Conservation (phyloP, 108 stramenopile species). For the Chaetoceros tenuissimus region DNA sequence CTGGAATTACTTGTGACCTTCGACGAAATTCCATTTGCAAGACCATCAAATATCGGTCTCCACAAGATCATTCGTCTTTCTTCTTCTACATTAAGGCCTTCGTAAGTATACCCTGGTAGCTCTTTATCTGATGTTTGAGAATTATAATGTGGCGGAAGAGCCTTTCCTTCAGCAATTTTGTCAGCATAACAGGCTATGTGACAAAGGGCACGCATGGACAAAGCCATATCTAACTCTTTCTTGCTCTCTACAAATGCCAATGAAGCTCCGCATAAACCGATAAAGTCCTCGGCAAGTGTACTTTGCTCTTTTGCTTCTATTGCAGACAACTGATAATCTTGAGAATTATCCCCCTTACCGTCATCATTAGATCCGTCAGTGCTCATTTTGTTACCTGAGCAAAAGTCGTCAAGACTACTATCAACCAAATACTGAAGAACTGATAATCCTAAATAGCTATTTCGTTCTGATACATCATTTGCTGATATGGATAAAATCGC, state of each 20-base stretch:
- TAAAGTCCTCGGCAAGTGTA: conserved; percentile 78
- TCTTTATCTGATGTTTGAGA: conserved; percentile 34
- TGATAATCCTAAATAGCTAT: conserved; percentile 43
- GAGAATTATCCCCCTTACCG: conserved; percentile 11
- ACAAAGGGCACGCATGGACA: conserved; percentile 84
- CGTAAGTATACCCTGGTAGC: conserved; percentile 56
- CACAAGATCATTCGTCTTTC: conserved; percentile 78
- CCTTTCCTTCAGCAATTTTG: conserved; percentile 53
- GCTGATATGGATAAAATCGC: conserved; percentile 62
- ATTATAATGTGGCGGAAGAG: conserved; percentile 53
- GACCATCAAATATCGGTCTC: conserved; percentile 76
- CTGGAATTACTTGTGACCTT: conserved; percentile 45
- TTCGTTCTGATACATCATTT: conserved; percentile 52
- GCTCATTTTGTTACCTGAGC: no score
- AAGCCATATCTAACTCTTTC: conserved; percentile 51
- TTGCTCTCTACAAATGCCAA: conserved; percentile 60
- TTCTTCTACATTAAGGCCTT: conserved; percentile 52
- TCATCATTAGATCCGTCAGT: conserved; percentile 18
- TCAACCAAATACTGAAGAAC: conserved; percentile 79
- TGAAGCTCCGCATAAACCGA: conserved; percentile 65
- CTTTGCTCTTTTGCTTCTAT: conserved; percentile 39
- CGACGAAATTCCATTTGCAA: conserved; percentile 59
- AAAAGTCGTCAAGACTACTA: conserved; percentile 65
- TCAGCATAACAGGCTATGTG: conserved; percentile 85
- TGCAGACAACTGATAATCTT: conserved; percentile 13